Evolutionary conservation across 495 filamentous ascomycete species (phyloP), one percentile per base, ranked within the genome.

Genomic region (Wilcoxina mikolae): DNA sequence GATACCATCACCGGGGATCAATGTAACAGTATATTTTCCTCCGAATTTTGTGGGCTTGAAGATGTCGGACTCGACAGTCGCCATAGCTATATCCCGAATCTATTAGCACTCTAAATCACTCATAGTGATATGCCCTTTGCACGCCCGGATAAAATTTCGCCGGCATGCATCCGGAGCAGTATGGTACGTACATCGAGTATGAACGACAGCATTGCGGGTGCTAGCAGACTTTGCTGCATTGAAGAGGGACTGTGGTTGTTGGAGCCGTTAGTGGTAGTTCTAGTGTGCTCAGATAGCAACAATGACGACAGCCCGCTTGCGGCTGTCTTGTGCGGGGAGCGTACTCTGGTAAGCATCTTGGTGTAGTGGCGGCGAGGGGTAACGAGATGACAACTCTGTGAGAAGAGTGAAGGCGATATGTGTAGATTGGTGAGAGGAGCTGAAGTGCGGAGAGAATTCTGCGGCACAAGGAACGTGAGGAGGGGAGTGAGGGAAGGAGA

Each of bases 1-100:
- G 66, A 98, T 95, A 73, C 91, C 91, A 68, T 98, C 91, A 71
- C 91, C 82, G 62, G 91, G 91, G 70, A 98, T 95, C 57, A 98
- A 78, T 51, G 93, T 95, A 61, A 95, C 89, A 17, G 93, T 96
- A 78, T 96, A 96, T 75, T 96, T 98, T 69, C 91, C 88, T 62
- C 91, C 91, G 73, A 90, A 96, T 73, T 96, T 98, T 66, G 91
- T 95, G 53, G 91, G 91, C 77, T 66, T 64, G 24, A 65, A 52
- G 44, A 65, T 53, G 48, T 65, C 62, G 35, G 62, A 65, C 49
- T 58, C 49, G 23, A 65, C 62, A 56, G 61, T 65, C 42, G 62
- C 62, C 62, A 65, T 64, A 48, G 62, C 62, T 65, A 50, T 51
- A 64, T 53, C 42, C 38, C 28, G 54, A 45, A 54, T 38, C 17